These are phyloP conservation scores for Ceratocystis destructans DNA, from an alignment of 2,329 filamentous ascomycete genomes.

Conservation along the genomic window DNA sequence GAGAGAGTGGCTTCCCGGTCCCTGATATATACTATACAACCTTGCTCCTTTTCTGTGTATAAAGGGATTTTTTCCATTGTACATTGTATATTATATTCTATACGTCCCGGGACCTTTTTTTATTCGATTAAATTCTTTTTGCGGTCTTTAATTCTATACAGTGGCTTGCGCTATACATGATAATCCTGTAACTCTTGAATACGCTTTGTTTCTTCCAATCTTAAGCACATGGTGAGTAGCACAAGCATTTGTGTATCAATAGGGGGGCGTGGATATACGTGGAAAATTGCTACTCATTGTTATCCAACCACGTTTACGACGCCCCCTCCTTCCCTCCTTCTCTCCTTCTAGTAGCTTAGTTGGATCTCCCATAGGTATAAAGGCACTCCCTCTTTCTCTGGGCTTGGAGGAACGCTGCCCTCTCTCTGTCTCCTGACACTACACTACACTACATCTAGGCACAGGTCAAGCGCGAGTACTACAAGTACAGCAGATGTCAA, in stretches of 20 bases:
- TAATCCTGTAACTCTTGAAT: neutral
- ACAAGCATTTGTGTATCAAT: neutral
- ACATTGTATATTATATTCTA: neutral
- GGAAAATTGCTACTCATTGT: no score
- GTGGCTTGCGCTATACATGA: no score
- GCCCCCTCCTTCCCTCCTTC: neutral
- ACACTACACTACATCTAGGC: neutral
- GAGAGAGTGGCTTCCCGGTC: neutral
- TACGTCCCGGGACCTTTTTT: neutral
- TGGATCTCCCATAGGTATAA: neutral
- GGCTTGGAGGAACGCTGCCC: neutral
- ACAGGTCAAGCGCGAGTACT: neutral
- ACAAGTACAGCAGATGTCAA: constrained; percentile 5
- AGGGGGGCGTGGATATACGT: no score
- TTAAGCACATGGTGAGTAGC: neutral
- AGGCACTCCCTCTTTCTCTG: neutral
- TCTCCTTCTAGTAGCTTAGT: neutral
- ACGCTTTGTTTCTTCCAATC: neutral
- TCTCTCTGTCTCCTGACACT: neutral
- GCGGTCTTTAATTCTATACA: no score
- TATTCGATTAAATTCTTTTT: neutral
- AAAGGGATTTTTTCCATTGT: neutral
- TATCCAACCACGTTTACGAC: no score
- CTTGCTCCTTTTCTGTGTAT: neutral
- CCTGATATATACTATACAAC: neutral